phyloP scores from a whole-genome alignment of 1,139 yeast species.

The Barnettozyma hawaiiensis region DNA sequence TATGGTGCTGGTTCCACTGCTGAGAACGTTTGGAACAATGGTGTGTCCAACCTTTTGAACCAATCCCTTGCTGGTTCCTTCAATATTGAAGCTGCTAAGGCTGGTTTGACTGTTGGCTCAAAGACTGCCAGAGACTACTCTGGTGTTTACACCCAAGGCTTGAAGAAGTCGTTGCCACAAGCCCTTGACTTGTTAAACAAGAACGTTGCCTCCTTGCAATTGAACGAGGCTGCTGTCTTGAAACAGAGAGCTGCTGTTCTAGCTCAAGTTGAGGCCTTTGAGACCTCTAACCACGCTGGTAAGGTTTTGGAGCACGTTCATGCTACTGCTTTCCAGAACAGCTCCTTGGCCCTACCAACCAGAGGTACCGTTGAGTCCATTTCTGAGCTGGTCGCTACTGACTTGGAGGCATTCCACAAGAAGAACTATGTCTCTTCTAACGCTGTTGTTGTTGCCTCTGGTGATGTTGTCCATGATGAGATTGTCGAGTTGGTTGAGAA shows the following conservation, averaged over 20 bases:
- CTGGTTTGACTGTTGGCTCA: constrained; percentile 44
- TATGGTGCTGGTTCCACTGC: constrained; percentile 73
- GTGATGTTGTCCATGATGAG: constrained; percentile 64
- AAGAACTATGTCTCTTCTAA: constrained; percentile 57
- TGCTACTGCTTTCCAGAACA: constrained; percentile 80
- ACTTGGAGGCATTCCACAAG: constrained; percentile 50
- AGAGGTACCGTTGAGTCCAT: constrained; percentile 66
- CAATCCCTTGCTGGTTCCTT: constrained; percentile 39
- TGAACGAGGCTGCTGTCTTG: constrained; percentile 36
- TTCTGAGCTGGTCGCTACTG: constrained; percentile 50
- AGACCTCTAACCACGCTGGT: constrained; percentile 30
- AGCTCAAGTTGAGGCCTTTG: constrained; percentile 36
- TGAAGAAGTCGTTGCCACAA: constrained; percentile 22
- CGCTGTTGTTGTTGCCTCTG: constrained; percentile 66
- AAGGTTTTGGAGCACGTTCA: constrained; percentile 67
- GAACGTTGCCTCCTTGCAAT: constrained; percentile 30
- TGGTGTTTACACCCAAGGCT: constrained; percentile 45
- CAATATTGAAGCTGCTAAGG: constrained; percentile 31
- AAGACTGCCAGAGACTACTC: constrained; percentile 47
- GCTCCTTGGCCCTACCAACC: constrained; percentile 69
- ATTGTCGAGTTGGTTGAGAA: constrained; percentile 60
- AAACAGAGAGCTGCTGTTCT: constrained; percentile 39
- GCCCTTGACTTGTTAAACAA: constrained; percentile 29
- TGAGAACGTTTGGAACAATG: constrained; percentile 75
- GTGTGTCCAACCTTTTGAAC: constrained; percentile 64